A percentile compares a stretch with the other conserved stretches of the same genome.
phyloP scores from a whole-genome alignment of 2,329 filamentous ascomycete species.

The Aspergillus uvarum region DNA sequence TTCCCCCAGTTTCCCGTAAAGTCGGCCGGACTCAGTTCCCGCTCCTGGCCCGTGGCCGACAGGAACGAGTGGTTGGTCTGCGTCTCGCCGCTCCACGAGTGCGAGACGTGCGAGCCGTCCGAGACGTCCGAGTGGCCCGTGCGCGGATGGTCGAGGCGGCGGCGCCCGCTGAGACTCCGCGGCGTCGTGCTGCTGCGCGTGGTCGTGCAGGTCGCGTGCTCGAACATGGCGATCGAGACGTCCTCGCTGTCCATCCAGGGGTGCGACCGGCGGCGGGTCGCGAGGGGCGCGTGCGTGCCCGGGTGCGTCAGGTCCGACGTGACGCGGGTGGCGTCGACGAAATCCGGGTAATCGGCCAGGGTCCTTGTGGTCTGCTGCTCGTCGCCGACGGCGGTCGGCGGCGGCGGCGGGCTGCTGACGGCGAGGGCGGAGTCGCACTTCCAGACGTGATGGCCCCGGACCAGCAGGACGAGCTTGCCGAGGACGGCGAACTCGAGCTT shows the following conservation, averaged over 20 bases:
- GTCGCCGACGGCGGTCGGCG: background rate
- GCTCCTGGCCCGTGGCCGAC: background rate
- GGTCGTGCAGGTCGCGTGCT: conserved; percentile 23
- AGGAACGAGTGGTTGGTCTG: conserved; percentile 18
- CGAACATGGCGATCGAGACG: conserved; percentile 42
- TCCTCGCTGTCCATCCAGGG: conserved; percentile 39
- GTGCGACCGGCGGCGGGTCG: conserved; percentile 21
- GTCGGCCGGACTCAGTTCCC: background rate
- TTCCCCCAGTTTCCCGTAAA: background rate
- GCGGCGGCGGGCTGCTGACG: background rate
- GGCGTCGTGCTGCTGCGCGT: background rate
- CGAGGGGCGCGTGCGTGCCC: conserved; percentile 16
- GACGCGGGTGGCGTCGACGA: conserved; percentile 46
- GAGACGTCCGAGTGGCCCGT: conserved; percentile 26
- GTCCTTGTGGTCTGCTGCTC: background rate
- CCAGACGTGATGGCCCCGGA: conserved; percentile 37
- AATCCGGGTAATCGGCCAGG: conserved; percentile 39
- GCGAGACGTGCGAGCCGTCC: conserved; percentile 15
- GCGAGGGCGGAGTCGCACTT: conserved; percentile 35
- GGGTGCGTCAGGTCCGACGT: conserved; percentile 45
- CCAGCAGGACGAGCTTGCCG: conserved; percentile 46
- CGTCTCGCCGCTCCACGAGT: conserved; percentile 34
- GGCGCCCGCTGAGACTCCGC: background rate
- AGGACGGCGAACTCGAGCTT: conserved; percentile 53
- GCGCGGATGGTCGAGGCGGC: conserved; percentile 8